Percentiles rank a stretch among this genome's conserved stretches.
Evolutionary conservation across 2,329 filamentous ascomycete genomes (phyloP).

Genomic region (Alternaria postmessia): DNA sequence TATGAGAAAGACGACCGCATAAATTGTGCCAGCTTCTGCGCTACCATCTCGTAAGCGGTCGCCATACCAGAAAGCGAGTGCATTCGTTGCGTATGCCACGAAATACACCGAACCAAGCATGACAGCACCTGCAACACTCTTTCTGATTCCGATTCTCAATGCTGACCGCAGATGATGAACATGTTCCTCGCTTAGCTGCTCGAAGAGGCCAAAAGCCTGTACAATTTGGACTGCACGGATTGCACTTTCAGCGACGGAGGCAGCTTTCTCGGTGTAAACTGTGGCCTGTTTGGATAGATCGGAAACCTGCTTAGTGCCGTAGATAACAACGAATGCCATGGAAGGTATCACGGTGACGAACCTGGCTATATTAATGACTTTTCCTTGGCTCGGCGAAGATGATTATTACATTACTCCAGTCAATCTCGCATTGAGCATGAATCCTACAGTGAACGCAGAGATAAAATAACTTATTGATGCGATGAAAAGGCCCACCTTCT

Average conservation of each 20-base stretch:
- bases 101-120: constrained; percentile 57
- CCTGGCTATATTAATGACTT: constrained; percentile 23
- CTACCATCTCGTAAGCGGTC: constrained; percentile 37
- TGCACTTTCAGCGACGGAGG: constrained; percentile 56
- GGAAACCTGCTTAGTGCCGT: constrained; percentile 54
- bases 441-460: constrained; percentile 56
- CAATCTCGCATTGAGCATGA: constrained; percentile 53
- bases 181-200: constrained; percentile 51
- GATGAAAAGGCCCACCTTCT: constrained; percentile 58
- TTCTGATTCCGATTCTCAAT: constrained; percentile 50
- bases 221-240: constrained; percentile 58
- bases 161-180: constrained; percentile 44
- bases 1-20: constrained; percentile 71
- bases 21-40: constrained; percentile 61
- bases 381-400: background rate
- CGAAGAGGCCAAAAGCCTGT: constrained; percentile 58
- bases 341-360: constrained; percentile 59
- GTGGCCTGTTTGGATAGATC: constrained; percentile 51
- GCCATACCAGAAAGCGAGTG: constrained; percentile 57
- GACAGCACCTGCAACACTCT: constrained; percentile 51
- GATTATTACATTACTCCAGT: constrained; percentile 50
- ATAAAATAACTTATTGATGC: constrained; percentile 57
- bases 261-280: constrained; percentile 53
- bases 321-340: constrained; percentile 55
- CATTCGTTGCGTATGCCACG: constrained; percentile 56